Percentiles rank a stretch among this genome's conserved stretches.
Evolutionary conservation across 805 yeast genomes (phyloP).

Genomic region (Scheffersomyces stipitis): DNA sequence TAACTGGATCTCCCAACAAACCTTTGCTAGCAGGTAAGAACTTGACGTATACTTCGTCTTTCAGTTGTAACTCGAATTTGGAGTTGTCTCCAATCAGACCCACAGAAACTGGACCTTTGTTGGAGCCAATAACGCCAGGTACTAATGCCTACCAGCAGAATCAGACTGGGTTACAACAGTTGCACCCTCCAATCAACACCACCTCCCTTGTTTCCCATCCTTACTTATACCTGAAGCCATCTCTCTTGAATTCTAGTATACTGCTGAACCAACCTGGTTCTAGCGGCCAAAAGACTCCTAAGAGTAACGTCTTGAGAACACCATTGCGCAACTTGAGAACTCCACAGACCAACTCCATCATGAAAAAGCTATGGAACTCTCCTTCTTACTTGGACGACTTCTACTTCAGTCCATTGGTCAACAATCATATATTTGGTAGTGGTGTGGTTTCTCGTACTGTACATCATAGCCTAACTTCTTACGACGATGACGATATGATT

Average conservation of each 20-base stretch:
- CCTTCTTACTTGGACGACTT: conserved; percentile 69
- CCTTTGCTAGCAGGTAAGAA: conserved; percentile 41
- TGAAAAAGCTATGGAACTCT: conserved; percentile 60
- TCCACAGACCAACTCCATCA: conserved; percentile 43
- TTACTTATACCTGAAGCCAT: neutral
- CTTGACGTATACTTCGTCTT: conserved; percentile 60
- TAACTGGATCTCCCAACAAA: conserved; percentile 39
- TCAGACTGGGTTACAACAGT: neutral
- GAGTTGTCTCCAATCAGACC: conserved; percentile 61
- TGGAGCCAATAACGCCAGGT: conserved; percentile 65
- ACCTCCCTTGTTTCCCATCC: neutral
- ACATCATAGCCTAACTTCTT: conserved; percentile 25
- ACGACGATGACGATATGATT: conserved; percentile 48
- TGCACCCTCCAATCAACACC: neutral
- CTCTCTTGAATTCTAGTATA: neutral
- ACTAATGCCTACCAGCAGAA: conserved; percentile 12
- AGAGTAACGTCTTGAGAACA: conserved; percentile 28
- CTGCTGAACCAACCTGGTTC: neutral
- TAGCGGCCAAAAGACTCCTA: conserved; percentile 24
- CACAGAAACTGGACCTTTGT: conserved; percentile 61
- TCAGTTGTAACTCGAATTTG: conserved; percentile 63
- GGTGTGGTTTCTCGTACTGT: neutral
- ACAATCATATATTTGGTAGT: conserved; percentile 2
- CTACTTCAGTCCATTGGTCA: conserved; percentile 45
- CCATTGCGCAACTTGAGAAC: conserved; percentile 38